A percentile compares a stretch with the other conserved stretches of the same genome.
Conservation (phyloP, 768 basidiomycete genomes). For the Boletus reticuloceps region DNA sequence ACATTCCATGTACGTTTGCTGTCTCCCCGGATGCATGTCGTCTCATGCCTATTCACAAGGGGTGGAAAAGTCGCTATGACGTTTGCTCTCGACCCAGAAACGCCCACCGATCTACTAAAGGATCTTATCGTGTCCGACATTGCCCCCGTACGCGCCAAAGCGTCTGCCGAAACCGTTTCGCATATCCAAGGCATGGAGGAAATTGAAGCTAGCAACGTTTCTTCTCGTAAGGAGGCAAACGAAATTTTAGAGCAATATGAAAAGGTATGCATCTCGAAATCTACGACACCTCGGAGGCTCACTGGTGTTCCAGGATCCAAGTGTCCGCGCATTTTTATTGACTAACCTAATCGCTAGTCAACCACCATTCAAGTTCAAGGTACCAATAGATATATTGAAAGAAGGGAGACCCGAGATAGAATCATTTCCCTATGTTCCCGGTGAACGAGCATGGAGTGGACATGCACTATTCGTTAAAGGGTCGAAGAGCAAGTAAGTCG, state of each 20-base stretch:
- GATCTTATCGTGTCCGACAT: slow-evolving; percentile 80
- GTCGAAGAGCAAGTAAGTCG: slow-evolving; percentile 62
- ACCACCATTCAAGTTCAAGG: slow-evolving; percentile 56
- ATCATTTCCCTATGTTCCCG: slow-evolving; percentile 69
- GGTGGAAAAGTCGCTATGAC: slow-evolving; percentile 85
- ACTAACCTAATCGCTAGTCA: slow-evolving; percentile 63
- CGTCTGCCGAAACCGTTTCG: slow-evolving; percentile 59
- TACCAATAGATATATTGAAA: slow-evolving; percentile 68
- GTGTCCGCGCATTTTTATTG: slow-evolving; percentile 77
- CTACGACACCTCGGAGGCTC: background rate
- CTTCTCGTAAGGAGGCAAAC: slow-evolving; percentile 68
- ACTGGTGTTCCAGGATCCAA: slow-evolving; percentile 55
- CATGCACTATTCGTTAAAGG: slow-evolving; percentile 77
- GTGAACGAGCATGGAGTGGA: slow-evolving; percentile 52
- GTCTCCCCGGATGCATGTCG: background rate
- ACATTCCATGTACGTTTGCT: slow-evolving; percentile 76
- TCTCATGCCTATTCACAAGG: slow-evolving; percentile 41
- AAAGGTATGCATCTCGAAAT: slow-evolving; percentile 40
- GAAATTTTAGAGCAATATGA: slow-evolving; percentile 61
- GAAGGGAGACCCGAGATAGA: slow-evolving; percentile 67
- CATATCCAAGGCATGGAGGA: slow-evolving; percentile 75
- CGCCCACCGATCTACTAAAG: slow-evolving; percentile 42
- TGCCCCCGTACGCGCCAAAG: slow-evolving; percentile 58
- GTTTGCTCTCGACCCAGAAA: slow-evolving; percentile 49
- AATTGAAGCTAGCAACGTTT: slow-evolving; percentile 58